Base-by-base conservation (phyloP, 306 rosid species). In the Malus sieversii region DNA sequence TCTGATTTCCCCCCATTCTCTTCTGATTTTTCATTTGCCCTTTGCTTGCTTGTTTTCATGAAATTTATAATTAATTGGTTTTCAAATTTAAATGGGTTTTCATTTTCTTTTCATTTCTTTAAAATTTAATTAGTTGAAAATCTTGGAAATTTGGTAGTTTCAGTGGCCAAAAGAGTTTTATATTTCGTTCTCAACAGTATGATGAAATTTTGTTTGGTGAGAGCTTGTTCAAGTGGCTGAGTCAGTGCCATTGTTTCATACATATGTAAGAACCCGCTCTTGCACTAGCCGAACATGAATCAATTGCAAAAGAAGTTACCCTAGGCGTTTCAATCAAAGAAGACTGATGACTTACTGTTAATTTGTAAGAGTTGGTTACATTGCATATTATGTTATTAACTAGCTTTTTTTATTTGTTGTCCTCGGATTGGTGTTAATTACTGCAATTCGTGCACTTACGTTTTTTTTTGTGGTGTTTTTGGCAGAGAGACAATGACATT, bases 291-390 rank as follows among this genome's bases (percentile, higher is more conserved):
- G 85, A 90, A 81, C 89, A 83, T 82, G 91, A 90, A 80, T 92
- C 96, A 88, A 78, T 87, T 93, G 90, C 93, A 84, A 87, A 90
- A 88, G 97, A 94, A 83, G 96, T 91, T 92, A 86, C 92, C 75
- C 88, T 91, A 90, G 97, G 98, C 96, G 96, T 96, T 88, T 83
- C 99, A 88, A 75, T 42, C 82, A 72, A 75, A 87, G 97, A 87
- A 90, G 98, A 88, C 93, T 86, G 87, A 85, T 84, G 96, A 91
- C 97, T 92, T 90, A 80, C 94, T 80, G 84, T 92, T 92, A 80
- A 90, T 96, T 92, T 89, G 99, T 92, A 96, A 96, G 99, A 92
- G 90, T 93, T 90, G 86, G 98, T 87, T 92, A 87, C 65, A 84
- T 68, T 84, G 84, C 80, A 55, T 65, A 62, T 73, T 48, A 81